phyloP scores from a whole-genome alignment of 768 basidiomycete genomes.

The Hygrocybe coccinea region DNA sequence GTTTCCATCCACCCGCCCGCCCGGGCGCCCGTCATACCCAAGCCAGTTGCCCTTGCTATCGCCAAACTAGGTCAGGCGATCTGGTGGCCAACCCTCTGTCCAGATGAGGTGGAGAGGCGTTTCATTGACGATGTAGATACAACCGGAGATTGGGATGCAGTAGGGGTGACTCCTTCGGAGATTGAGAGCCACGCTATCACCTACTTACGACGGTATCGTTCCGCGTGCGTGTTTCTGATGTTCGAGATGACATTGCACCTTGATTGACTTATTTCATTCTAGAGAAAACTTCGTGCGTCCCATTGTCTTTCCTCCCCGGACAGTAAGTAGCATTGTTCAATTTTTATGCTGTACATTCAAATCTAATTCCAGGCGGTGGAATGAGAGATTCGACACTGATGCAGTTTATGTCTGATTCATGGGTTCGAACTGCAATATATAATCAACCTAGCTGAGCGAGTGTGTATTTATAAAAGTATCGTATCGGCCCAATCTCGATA shows the following conservation, averaged over 20 bases:
- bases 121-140: constrained; percentile 77
- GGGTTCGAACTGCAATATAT: too few relatives aligned
- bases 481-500: too few relatives aligned
- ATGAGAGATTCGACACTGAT: neutral
- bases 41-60: constrained; percentile 57
- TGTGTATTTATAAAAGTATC: too few relatives aligned
- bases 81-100: constrained; percentile 92
- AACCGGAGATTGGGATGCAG: constrained; percentile 75
- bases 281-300: constrained; percentile 69
- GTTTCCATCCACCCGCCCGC: constrained; percentile 76
- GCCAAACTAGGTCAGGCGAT: constrained; percentile 56
- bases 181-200: constrained; percentile 85
- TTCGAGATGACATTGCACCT: neutral
- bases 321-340: constrained; percentile 9
- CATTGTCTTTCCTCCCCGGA: constrained; percentile 56
- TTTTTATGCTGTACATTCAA: neutral
- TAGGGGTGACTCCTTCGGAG: constrained; percentile 77
- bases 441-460: too few relatives aligned
- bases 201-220: constrained; percentile 84
- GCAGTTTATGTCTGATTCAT: neutral
- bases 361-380: neutral
- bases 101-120: constrained; percentile 86
- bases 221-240: constrained; percentile 58
- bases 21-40: constrained; percentile 71
- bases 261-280: constrained; percentile 5